Percentiles rank a stretch among this genome's conserved stretches.
These are phyloP conservation scores for Yamadazyma sp. DNA, from an alignment of 805 yeast genomes.

Conservation along the genomic window DNA sequence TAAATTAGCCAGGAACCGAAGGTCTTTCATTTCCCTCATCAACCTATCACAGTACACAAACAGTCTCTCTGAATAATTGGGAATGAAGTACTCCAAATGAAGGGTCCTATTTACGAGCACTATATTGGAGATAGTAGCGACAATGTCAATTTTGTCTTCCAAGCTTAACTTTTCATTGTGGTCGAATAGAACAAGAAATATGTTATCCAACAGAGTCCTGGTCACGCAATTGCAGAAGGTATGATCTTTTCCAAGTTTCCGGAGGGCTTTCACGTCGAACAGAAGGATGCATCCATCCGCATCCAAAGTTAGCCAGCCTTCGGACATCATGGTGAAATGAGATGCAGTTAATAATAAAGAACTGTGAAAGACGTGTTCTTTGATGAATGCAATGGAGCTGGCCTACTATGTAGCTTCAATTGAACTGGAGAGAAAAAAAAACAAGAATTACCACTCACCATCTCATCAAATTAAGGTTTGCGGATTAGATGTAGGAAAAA, in stretches of 20 bases:
- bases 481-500: too few relatives aligned
- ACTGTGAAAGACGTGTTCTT: too few relatives aligned
- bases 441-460: too few relatives aligned
- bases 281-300: not conserved
- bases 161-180: not conserved
- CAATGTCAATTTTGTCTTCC: conserved; percentile 8
- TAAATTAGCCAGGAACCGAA: not conserved
- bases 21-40: conserved; percentile 11
- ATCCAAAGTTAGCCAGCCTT: conserved; percentile 5
- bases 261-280: conserved; percentile 12
- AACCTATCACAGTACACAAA: conserved; percentile 12
- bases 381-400: too few relatives aligned
- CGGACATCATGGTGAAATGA: not conserved
- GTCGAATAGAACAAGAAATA: conserved; percentile 11
- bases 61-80: conserved; percentile 17
- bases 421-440: too few relatives aligned
- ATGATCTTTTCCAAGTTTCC: conserved; percentile 18
- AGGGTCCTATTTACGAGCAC: conserved; percentile 24
- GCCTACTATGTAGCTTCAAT: too few relatives aligned
- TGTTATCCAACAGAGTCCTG: conserved; percentile 12
- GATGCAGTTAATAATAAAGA: too few relatives aligned
- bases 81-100: conserved; percentile 21
- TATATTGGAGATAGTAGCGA: conserved; percentile 28
- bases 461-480: too few relatives aligned
- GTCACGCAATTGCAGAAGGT: conserved; percentile 17